Conservation (phyloP, 164 flowering plant species). For the Cinnamomum chago region DNA sequence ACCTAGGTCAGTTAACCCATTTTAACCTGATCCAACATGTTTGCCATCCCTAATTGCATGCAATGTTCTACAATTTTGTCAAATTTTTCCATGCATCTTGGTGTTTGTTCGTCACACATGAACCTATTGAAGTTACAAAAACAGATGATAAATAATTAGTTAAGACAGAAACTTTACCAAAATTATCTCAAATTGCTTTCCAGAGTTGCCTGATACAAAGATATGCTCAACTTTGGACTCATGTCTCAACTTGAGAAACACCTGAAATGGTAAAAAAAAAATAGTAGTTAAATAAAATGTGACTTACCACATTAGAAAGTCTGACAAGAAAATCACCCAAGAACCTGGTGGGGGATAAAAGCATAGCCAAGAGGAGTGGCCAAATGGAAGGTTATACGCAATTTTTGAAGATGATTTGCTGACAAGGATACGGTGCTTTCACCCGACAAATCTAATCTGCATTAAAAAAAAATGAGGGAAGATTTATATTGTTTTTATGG, state of each 20-base stretch:
- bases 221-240: constrained; percentile 83
- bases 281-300: background rate
- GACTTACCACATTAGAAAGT: background rate
- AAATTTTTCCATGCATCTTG: background rate
- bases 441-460: constrained; percentile 47
- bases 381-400: constrained; percentile 69
- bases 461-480: constrained; percentile 8
- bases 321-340: constrained; percentile 6
- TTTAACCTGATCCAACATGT: no score
- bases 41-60: no score
- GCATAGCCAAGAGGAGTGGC: constrained; percentile 53
- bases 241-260: constrained; percentile 77
- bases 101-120: background rate
- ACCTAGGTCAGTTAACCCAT: no score
- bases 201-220: constrained; percentile 64
- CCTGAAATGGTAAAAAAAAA: constrained; percentile 43
- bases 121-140: background rate
- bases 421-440: constrained; percentile 54
- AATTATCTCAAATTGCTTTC: constrained; percentile 57
- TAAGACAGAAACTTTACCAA: constrained; percentile 51
- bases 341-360: constrained; percentile 91
- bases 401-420: constrained; percentile 93
- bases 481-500: background rate
- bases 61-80: no score
- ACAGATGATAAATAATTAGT: background rate